Base-by-base conservation (phyloP, 805 yeast genomes). In the Torulaspora indica region DNA sequence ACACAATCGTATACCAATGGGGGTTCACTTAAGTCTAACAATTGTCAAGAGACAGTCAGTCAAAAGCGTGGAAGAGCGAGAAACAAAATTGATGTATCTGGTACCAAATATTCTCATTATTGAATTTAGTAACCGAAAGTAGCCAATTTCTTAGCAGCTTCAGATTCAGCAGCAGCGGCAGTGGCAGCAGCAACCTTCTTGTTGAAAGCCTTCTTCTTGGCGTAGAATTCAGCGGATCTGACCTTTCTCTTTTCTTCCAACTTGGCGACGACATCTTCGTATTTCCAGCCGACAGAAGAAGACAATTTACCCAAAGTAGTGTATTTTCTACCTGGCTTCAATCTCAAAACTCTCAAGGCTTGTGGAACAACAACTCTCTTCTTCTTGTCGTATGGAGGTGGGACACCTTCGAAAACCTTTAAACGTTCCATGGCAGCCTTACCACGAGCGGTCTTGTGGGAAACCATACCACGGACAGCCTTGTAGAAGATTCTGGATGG, bases 381-480 rank as follows among this genome's bases (percentile, higher is more conserved):
- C 88, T 89, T 87, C 80, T 83, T 88, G 93, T 93, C 98, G 77
- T 85, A 93, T 78, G 98, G 98, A 55, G 97, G 89, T 76, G 99
- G 99, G 58, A 93, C 82, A 85, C 99, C 99, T 79, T 93, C 98
- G 69, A 87, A 93, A 65, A 91, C 98, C 91, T 93, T 88, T 68
- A 93, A 86, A 79, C 97, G 90, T 81, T 90, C 98, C 71, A 93
- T 76, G 68, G 99, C 99, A 72, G 98, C 98, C 81, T 87, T 85
- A 77, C 99, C 99, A 78, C 98, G 93, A 66, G 98, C 93, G 64
- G 98, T 93, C 89, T 93, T 93, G 90, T 93, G 98, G 73, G 96
- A 79, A 69, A 93, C 78, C 99, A 93, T 93, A 79, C 99, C 99
- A 74, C 96, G 86, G 73, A 93, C 76, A 70, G 99, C 97, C 85